Percentiles rank a stretch among this genome's conserved stretches.
Conservation (phyloP, 495 filamentous ascomycete species). For the Aeminium ludgeri region DNA sequence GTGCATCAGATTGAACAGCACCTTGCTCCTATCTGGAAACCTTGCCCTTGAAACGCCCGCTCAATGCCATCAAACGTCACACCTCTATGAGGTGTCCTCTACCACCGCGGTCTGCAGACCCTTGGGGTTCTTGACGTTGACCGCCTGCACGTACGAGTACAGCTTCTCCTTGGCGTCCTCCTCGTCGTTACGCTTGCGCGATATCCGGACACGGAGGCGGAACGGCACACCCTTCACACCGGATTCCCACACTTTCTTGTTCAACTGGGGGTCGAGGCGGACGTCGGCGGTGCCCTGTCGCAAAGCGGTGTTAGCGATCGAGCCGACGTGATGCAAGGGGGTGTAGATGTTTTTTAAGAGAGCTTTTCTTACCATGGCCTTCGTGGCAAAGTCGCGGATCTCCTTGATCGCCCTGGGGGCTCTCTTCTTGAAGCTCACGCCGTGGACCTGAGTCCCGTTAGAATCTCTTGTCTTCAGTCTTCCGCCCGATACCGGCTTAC, state of each 20-base stretch:
- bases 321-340: not conserved
- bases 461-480: constrained; percentile 19
- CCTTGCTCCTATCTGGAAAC: too few relatives aligned
- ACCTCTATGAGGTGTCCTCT: constrained; percentile 21
- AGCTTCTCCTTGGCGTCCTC: constrained; percentile 96
- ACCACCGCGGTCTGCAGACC: constrained; percentile 78
- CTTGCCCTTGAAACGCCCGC: too few relatives aligned
- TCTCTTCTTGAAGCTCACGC: constrained; percentile 98
- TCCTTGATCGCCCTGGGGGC: constrained; percentile 97
- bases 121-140: constrained; percentile 98
- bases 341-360: constrained; percentile 4
- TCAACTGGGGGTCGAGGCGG: constrained; percentile 90
- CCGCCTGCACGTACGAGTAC: constrained; percentile 97
- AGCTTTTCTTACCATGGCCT: constrained; percentile 71
- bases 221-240: constrained; percentile 97
- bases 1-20: too few relatives aligned
- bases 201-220: constrained; percentile 93
- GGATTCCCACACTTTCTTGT: constrained; percentile 99
- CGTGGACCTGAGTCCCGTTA: constrained; percentile 53
- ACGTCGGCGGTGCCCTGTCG: constrained; percentile 86
- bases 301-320: constrained; percentile 1
- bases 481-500: constrained; percentile 25
- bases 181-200: constrained; percentile 98
- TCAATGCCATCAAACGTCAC: too few relatives aligned
- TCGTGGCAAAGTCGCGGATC: constrained; percentile 79